Evolutionary conservation across 176 grass and related monocot genomes (phyloP).

Genomic region (barley (Hordeum vulgare)): DNA sequence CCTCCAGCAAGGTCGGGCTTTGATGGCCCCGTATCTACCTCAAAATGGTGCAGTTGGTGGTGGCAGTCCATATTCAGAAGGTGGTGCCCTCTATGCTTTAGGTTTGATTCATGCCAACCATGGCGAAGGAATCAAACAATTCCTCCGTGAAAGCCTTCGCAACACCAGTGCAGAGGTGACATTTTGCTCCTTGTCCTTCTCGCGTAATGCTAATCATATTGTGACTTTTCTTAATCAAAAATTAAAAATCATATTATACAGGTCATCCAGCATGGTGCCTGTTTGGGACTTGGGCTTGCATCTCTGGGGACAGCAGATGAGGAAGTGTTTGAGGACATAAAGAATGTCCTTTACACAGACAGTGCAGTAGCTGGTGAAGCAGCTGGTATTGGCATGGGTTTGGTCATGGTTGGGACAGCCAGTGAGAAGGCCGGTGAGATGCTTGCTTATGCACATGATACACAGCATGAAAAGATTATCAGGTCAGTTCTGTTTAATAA

Average conservation of each 20-base stretch:
- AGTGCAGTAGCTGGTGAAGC: constrained; percentile 96
- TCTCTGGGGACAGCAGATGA: constrained; percentile 93
- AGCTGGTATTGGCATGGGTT: constrained; percentile 94
- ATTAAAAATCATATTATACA: constrained; percentile 35
- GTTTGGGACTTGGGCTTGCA: constrained; percentile 92
- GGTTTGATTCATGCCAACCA: constrained; percentile 99
- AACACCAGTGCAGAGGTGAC: constrained; percentile 84
- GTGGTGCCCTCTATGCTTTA: constrained; percentile 93
- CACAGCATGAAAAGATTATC: constrained; percentile 99
- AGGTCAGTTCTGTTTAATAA: constrained; percentile 48
- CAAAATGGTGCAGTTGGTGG: constrained; percentile 83
- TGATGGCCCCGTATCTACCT: constrained; percentile 97
- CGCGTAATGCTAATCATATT: neutral
- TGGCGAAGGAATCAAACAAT: constrained; percentile 97
- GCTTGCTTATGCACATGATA: constrained; percentile 98
- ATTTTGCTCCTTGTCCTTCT: constrained; percentile 2
- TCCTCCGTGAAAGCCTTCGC: constrained; percentile 85
- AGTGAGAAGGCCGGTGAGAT: constrained; percentile 89
- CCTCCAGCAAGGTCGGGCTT: constrained; percentile 90
- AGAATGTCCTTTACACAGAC: constrained; percentile 87
- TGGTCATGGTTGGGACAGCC: constrained; percentile 93
- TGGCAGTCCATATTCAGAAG: constrained; percentile 96
- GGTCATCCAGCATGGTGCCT: constrained; percentile 98
- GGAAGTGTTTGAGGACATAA: constrained; percentile 95
- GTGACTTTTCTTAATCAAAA: neutral